Base-by-base conservation (phyloP, 257 asterid genomes). In the Solanum gandarillasii region DNA sequence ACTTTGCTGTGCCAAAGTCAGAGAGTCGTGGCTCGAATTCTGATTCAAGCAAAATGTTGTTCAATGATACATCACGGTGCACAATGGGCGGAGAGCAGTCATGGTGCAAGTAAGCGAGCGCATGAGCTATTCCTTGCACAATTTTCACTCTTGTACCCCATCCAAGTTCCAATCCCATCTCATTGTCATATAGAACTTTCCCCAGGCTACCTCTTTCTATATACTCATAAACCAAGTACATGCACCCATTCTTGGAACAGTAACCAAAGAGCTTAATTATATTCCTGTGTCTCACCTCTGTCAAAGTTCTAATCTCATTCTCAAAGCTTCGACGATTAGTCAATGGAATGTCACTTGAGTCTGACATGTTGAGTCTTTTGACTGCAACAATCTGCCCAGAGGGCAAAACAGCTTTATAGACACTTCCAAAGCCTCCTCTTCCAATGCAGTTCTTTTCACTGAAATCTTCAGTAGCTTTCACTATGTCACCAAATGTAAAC, bases 81-180 rank as follows among this genome's bases (percentile, higher is more conserved):
- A 97, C 99, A 29, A 95, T 91, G 79, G 98, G 91, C 1, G 98
- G 97, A 82, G 95, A 88, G 93, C 99, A 95, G 88, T 97, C 98
- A 83, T 95, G 95, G 84, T 97, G 99, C 91, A 97, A 93, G 94
- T 97, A 97, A 86, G 99, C 96, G 29, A 97, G 98, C 20, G 99
- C 98, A 87, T 97, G 96, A 60, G 98, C 98, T 86, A 95, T 87
- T 85, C 99, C 99, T 89, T 72, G 94, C 36, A 97, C 92, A 25
- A 97, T 95, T 68, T 83, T 93, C 43, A 95, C 92, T 91, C 99
- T 93, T 34, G 89, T 87, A 6, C 87, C 88, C 99, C 98, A 97
- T 90, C 86, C 89, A 36, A 97, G 87, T 67, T 95, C 92, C n/a
- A 82, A 4, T 86, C 93, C 95, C 90, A 92, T 94, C 67, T 32